Base-by-base conservation (phyloP, 2,329 filamentous ascomycete species). In the Clonostachys rhizophaga region DNA sequence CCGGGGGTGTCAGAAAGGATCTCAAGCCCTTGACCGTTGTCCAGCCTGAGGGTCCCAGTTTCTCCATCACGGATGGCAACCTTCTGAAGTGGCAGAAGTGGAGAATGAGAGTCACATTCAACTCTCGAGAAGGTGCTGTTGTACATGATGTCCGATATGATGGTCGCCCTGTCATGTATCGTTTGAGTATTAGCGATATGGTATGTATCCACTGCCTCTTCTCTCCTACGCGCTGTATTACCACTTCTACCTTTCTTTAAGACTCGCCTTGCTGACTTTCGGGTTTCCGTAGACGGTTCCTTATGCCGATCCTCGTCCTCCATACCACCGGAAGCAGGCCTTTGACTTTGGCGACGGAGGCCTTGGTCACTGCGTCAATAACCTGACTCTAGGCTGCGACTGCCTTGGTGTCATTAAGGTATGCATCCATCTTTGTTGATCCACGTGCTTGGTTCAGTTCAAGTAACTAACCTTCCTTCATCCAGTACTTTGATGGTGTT, bases 341-440 rank as follows among this genome's bases (percentile, higher is more conserved):
- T 88, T 89, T 52, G 85, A 89, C 54, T 78, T 87, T 49, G 85
- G 85, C 2, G 82, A 87, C 48, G 81, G 78, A 24, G 84, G 83
- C 11, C 76, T 79, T 5, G 84, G 84, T 1, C 72, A 80, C 51
- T 80, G 74, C 44, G 80, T 83, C 17, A 88, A 88, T 61, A 86
- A 86, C 49, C 70, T 89, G 2, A 67, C 69, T 2, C 70, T 87
- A 1, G 84, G 84, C 8, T 87, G 84, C 48, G 84, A 87, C 56
- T 84, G 84, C 53, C 71, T 89, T 0, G 86, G 86, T 6, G 71
- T 78, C 1, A 86, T 86, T 59, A 67, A 65, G 54, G 60, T 58
- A 47, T 24, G 44, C 10, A 18, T 17, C 6, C 40, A 17, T 24
- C 18, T 6, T 20, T 24, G 16, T n/a, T 40, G n/a, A 9, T 40